Conservation (phyloP, 2,329 filamentous ascomycete species). For the Tolypocladium pustulatum region DNA sequence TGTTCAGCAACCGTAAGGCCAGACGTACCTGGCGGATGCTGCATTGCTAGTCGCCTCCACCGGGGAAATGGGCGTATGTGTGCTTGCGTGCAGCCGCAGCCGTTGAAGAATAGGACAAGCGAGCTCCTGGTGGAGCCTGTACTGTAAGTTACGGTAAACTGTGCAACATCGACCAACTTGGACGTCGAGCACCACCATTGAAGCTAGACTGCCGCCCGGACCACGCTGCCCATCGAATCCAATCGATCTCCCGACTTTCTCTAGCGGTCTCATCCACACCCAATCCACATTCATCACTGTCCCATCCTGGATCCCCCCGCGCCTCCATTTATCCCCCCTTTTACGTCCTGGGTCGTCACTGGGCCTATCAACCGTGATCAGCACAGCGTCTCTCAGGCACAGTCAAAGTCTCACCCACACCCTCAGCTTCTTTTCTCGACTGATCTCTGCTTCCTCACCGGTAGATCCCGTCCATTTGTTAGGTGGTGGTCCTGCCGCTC, state of each 20-base stretch:
- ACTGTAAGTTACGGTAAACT: too few species aligned
- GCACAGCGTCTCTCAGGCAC: neutral
- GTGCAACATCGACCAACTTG: too few species aligned
- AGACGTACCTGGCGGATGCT: neutral
- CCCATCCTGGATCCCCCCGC: neutral
- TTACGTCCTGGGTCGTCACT: neutral
- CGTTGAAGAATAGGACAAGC: neutral
- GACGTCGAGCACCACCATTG: neutral
- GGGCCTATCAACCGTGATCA: neutral
- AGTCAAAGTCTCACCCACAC: neutral
- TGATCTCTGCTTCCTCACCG: neutral
- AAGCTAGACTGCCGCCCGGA: neutral
- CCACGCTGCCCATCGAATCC: neutral
- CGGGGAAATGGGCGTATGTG: neutral
- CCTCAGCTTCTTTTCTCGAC: neutral
- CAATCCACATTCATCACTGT: neutral
- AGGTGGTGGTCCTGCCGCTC: neutral
- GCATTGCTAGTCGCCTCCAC: neutral
- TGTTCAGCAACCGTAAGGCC: neutral
- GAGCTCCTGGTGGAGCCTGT: neutral
- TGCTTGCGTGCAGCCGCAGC: neutral
- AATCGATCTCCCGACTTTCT: neutral
- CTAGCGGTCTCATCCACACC: neutral
- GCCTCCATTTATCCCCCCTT: neutral
- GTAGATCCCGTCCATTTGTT: neutral